phyloP scores from a whole-genome alignment of 2,329 filamentous ascomycete genomes.

The Leptosphaerulina australis region DNA sequence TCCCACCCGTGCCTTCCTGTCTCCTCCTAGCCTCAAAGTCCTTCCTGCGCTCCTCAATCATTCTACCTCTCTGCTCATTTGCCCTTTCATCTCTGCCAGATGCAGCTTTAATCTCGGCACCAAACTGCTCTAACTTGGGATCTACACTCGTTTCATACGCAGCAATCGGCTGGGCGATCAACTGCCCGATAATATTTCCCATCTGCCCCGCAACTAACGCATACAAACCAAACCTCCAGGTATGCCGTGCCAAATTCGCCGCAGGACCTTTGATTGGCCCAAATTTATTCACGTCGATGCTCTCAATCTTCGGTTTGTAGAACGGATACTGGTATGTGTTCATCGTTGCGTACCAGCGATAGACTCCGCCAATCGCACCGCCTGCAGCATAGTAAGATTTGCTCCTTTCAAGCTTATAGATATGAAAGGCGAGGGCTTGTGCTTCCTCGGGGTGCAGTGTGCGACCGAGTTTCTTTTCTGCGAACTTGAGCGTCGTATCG shows the following conservation, averaged over 20 bases:
- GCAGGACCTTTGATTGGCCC: constrained; percentile 40
- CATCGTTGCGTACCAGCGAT: constrained; percentile 45
- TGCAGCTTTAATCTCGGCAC: constrained; percentile 41
- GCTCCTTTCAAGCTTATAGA: constrained; percentile 46
- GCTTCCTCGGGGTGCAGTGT: constrained; percentile 50
- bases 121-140: constrained; percentile 50
- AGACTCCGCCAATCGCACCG: constrained; percentile 41
- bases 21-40: constrained; percentile 25
- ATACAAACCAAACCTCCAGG: constrained; percentile 38
- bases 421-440: constrained; percentile 51
- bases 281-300: constrained; percentile 50
- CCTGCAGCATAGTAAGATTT: constrained; percentile 49
- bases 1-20: constrained; percentile 31
- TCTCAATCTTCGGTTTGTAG: constrained; percentile 48
- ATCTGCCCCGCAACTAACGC: constrained; percentile 35
- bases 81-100: constrained; percentile 20
- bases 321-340: constrained; percentile 51
- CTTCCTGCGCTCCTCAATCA: constrained; percentile 28
- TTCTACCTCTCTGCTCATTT: constrained; percentile 21
- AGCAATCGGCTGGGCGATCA: constrained; percentile 42
- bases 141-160: constrained; percentile 47
- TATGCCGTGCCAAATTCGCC: constrained; percentile 39
- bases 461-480: constrained; percentile 45
- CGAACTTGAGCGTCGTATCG: constrained; percentile 41
- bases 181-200: constrained; percentile 44